These are phyloP conservation scores for Diophrys sp. DNA, from an alignment of 73 alveolate species.

Conservation along the genomic window DNA sequence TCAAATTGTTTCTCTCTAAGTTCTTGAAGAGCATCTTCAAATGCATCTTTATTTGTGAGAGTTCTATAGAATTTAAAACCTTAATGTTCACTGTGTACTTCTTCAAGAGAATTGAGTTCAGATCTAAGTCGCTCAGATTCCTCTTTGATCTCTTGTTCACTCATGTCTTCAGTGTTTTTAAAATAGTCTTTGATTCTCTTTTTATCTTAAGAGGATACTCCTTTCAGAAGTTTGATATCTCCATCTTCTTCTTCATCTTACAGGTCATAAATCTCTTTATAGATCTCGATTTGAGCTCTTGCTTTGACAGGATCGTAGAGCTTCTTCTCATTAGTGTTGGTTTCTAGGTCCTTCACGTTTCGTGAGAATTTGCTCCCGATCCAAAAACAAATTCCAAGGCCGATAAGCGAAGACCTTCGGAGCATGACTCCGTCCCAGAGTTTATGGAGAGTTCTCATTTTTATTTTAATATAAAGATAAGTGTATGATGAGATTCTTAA, in stretches of 20 bases:
- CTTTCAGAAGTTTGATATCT: slow-evolving; percentile 17
- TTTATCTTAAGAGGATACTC: slow-evolving; percentile 24
- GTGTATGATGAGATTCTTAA: slow-evolving; percentile 31
- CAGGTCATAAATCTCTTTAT: slow-evolving; percentile 50
- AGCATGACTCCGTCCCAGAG: slow-evolving; percentile 1
- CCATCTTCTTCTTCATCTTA: slow-evolving; percentile 35
- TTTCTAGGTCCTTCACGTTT: slow-evolving; percentile 42
- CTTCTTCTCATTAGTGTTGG: slow-evolving; percentile 49
- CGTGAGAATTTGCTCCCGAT: slow-evolving; percentile 14
- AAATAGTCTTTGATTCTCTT: slow-evolving; percentile 36
- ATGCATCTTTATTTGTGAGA: slow-evolving; percentile 50
- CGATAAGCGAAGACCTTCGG: slow-evolving; percentile 1
- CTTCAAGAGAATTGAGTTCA: slow-evolving; percentile 52
- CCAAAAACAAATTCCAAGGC: slow-evolving; percentile 2
- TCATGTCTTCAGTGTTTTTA: neutral
- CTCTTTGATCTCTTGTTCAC: slow-evolving; percentile 22
- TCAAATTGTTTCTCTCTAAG: slow-evolving; percentile 58
- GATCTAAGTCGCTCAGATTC: slow-evolving; percentile 35
- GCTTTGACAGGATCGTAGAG: slow-evolving; percentile 62
- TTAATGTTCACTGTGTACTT: slow-evolving; percentile 46
- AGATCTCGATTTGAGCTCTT: slow-evolving; percentile 48
- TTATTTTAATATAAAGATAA: neutral
- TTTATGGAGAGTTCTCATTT: slow-evolving; percentile 10
- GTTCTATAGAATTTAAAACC: slow-evolving; percentile 63
- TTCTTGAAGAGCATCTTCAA: slow-evolving; percentile 57